phyloP scores from a whole-genome alignment of 495 filamentous ascomycete genomes.

The Penicillium odoratum region DNA sequence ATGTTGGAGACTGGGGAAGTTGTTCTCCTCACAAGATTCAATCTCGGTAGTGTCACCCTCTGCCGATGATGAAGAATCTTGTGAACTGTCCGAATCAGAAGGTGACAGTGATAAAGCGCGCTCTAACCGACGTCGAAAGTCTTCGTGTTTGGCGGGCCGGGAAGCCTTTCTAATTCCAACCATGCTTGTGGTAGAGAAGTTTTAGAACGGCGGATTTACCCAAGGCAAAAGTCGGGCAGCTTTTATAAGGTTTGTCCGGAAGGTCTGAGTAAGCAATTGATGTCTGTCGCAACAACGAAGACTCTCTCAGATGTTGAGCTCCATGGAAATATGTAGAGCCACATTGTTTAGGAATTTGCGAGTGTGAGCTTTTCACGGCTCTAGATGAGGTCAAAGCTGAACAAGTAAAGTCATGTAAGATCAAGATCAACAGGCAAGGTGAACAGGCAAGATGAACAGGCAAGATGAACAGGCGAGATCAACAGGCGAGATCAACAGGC shows the following conservation, averaged over 20 bases:
- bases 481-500: no score
- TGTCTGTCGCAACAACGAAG: background rate
- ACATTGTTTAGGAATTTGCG: no score
- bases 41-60: background rate
- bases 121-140: slow-evolving; percentile 2
- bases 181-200: background rate
- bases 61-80: background rate
- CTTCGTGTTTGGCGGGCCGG: background rate
- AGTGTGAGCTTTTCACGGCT: no score
- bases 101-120: slow-evolving; percentile 4
- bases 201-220: background rate
- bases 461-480: no score
- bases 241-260: background rate
- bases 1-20: background rate
- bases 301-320: no score
- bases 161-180: background rate
- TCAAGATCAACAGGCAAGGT: no score
- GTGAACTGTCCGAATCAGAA: background rate
- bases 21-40: background rate
- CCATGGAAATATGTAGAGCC: no score
- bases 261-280: background rate
- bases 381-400: no score
- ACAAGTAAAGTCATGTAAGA: no score
- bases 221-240: background rate
- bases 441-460: no score